Evolutionary conservation across 1,139 yeast genomes (phyloP).

Genomic region (Candida buenavistaensis): DNA sequence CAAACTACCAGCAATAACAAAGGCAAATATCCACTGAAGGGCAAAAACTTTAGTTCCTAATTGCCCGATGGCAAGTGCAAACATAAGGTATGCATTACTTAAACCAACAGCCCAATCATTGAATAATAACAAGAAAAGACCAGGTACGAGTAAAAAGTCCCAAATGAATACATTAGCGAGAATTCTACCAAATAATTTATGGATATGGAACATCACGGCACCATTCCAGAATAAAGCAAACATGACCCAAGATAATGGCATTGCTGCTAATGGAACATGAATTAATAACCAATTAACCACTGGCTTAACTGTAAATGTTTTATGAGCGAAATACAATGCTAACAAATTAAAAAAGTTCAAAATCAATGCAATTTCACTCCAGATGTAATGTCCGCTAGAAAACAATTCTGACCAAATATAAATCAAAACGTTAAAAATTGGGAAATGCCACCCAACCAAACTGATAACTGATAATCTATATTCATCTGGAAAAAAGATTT

Average conservation of each 20-base stretch:
- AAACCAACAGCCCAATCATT: constrained; percentile 75
- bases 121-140: constrained; percentile 53
- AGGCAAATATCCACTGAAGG: constrained; percentile 83
- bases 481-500: constrained; percentile 48
- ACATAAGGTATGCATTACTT: constrained; percentile 53
- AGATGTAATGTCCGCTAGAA: constrained; percentile 52
- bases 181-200: constrained; percentile 61
- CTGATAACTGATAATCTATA: constrained; percentile 27
- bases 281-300: constrained; percentile 49
- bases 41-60: constrained; percentile 67
- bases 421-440: constrained; percentile 57
- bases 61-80: constrained; percentile 73
- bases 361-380: constrained; percentile 56
- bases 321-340: constrained; percentile 57
- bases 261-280: constrained; percentile 64
- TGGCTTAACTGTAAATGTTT: constrained; percentile 58
- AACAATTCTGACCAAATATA: constrained; percentile 65
- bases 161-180: constrained; percentile 74
- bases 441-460: constrained; percentile 60
- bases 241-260: constrained; percentile 74
- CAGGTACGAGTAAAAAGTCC: constrained; percentile 73
- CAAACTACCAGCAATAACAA: constrained; percentile 57
- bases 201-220: constrained; percentile 62
- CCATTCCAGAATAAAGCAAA: constrained; percentile 83
- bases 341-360: constrained; percentile 59